Evolutionary conservation across 176 grass and related monocot species (phyloP).

Genomic region (Zea luxurians): DNA sequence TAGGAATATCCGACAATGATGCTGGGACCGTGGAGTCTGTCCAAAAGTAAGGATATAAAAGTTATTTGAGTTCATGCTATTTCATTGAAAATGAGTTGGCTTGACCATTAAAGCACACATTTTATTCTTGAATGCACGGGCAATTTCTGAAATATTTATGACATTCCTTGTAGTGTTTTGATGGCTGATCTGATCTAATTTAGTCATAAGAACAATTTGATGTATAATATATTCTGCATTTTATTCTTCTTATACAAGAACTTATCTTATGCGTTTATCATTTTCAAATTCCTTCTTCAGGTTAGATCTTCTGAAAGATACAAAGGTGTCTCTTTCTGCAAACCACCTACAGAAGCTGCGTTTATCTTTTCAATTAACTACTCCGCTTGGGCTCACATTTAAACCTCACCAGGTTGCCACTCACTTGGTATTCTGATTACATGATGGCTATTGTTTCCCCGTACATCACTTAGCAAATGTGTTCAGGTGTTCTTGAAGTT

Average conservation of each 20-base stretch:
- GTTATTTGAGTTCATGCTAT: slow-evolving; percentile 12
- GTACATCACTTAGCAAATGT: slow-evolving; percentile 40
- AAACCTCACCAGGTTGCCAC: slow-evolving; percentile 86
- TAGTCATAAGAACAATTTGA: neutral
- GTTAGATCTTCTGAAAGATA: slow-evolving; percentile 78
- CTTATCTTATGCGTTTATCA: slow-evolving; percentile 8
- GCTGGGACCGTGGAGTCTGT: slow-evolving; percentile 54
- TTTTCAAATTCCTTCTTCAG: slow-evolving; percentile 48
- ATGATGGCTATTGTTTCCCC: neutral
- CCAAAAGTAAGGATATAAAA: slow-evolving; percentile 65
- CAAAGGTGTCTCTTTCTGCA: slow-evolving; percentile 60
- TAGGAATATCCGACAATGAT: slow-evolving; percentile 78
- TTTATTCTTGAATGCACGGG: slow-evolving; percentile 13
- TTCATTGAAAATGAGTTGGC: neutral
- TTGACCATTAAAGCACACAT: slow-evolving; percentile 2
- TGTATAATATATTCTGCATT: slow-evolving; percentile 1
- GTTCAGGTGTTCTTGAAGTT: slow-evolving; percentile 83
- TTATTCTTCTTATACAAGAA: neutral
- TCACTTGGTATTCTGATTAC: slow-evolving; percentile 18
- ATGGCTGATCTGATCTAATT: neutral
- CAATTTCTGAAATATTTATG: neutral
- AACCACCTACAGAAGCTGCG: slow-evolving; percentile 90
- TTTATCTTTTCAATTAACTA: slow-evolving; percentile 75
- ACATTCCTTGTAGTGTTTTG: neutral
- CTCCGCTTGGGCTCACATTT: slow-evolving; percentile 71